A percentile compares a stretch with the other conserved stretches of the same genome.
phyloP scores from a whole-genome alignment of 2,329 filamentous ascomycete species.

The Pseudomassariella vexata region DNA sequence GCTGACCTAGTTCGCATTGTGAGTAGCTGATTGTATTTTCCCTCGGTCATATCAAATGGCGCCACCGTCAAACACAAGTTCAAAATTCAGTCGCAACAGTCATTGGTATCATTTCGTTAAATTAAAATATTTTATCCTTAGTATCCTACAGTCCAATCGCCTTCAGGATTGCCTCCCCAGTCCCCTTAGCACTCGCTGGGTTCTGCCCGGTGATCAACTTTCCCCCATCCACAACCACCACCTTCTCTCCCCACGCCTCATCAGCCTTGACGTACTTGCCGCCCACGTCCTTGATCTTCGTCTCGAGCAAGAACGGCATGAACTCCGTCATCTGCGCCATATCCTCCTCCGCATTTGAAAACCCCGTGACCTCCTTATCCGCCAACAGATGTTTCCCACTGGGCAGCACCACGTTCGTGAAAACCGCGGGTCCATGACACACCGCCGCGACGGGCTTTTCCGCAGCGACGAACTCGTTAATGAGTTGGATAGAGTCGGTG shows the following conservation, averaged over 20 bases:
- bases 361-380: conserved; percentile 54
- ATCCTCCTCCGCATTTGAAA: conserved; percentile 52
- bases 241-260: conserved; percentile 42
- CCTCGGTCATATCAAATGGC: too few relatives aligned
- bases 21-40: too few relatives aligned
- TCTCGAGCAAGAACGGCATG: conserved; percentile 58
- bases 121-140: too few relatives aligned
- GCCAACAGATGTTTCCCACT: conserved; percentile 48
- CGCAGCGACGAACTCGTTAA: conserved; percentile 54
- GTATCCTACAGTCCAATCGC: conserved; percentile 31
- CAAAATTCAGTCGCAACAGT: too few relatives aligned
- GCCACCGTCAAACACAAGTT: too few relatives aligned
- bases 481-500: conserved; percentile 49
- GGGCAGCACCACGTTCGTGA: conserved; percentile 49
- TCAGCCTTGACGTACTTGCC: conserved; percentile 52
- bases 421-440: conserved; percentile 62
- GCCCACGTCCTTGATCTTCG: conserved; percentile 43
- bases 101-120: too few relatives aligned
- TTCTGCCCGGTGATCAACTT: conserved; percentile 54
- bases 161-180: conserved; percentile 47
- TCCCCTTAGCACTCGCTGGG: conserved; percentile 42
- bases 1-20: too few relatives aligned
- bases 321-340: conserved; percentile 28
- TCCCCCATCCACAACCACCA: conserved; percentile 40
- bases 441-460: conserved; percentile 61